Conservation (phyloP, 768 basidiomycete species). For the Phylloporus scabripes region DNA sequence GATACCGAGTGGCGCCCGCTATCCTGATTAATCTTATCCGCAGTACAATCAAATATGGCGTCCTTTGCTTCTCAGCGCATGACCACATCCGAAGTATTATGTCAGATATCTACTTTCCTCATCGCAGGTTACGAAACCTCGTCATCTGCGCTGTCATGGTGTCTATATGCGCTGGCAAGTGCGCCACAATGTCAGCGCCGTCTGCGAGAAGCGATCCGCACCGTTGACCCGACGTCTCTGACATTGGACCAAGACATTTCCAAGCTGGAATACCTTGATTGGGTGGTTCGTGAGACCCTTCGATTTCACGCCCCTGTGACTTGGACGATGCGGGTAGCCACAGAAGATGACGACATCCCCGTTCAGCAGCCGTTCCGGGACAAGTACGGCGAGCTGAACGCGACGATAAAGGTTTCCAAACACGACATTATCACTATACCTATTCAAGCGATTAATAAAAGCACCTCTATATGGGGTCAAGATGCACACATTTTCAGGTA, state of each 20-base stretch:
- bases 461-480: slow-evolving; percentile 52
- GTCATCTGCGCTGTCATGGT: slow-evolving; percentile 55
- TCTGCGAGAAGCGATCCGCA: slow-evolving; percentile 43
- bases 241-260: slow-evolving; percentile 28
- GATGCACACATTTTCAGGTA: slow-evolving; percentile 60
- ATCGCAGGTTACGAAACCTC: slow-evolving; percentile 64
- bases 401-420: slow-evolving; percentile 36
- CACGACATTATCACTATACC: slow-evolving; percentile 58
- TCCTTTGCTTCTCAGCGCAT: slow-evolving; percentile 43
- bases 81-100: slow-evolving; percentile 51
- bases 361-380: slow-evolving; percentile 34
- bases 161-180: slow-evolving; percentile 50
- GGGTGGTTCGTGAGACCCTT: slow-evolving; percentile 53
- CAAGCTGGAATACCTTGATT: slow-evolving; percentile 53
- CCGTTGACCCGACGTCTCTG: slow-evolving; percentile 16
- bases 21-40: neutral
- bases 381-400: slow-evolving; percentile 26
- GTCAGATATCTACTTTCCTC: slow-evolving; percentile 61
- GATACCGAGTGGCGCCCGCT: neutral
- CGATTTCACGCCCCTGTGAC: slow-evolving; percentile 53
- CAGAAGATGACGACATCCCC: slow-evolving; percentile 48
- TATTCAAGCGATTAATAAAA: slow-evolving; percentile 56
- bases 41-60: slow-evolving; percentile 57
- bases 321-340: slow-evolving; percentile 53
- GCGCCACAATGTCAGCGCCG: slow-evolving; percentile 40